Conservation (phyloP, 2,329 filamentous ascomycete species). For the Aureobasidium mangrovei region DNA sequence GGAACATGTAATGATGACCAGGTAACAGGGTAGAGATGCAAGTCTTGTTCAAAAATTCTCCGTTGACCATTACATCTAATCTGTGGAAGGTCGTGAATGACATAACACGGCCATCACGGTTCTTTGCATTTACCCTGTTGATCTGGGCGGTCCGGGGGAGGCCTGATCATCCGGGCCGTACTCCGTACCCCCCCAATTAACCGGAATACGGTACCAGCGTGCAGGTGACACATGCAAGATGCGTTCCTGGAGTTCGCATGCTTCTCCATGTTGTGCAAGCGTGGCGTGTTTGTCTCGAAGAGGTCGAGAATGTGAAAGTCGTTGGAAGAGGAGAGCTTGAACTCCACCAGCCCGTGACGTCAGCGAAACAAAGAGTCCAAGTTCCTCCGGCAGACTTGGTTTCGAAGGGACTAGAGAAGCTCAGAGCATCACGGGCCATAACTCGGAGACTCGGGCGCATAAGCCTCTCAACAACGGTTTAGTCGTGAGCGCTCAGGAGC, state of each 20-base stretch:
- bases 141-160: neutral
- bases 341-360: neutral
- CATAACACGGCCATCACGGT: slow-evolving; percentile 10
- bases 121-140: slow-evolving; percentile 1
- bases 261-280: neutral
- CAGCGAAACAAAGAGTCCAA: neutral
- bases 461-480: too few species aligned
- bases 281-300: neutral
- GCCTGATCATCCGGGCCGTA: slow-evolving; percentile 5
- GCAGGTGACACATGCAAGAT: too few species aligned
- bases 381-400: too few species aligned
- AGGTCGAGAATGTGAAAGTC: neutral
- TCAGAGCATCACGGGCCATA: too few species aligned
- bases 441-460: too few species aligned
- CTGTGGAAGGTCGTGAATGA: neutral
- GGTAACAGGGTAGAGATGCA: neutral
- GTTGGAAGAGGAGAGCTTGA: neutral
- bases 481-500: too few species aligned
- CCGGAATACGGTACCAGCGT: too few species aligned
- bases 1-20: too few species aligned
- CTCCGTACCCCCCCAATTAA: neutral
- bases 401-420: too few species aligned
- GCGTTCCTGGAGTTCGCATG: neutral
- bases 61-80: neutral
- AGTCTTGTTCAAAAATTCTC: neutral